Percentiles rank a stretch among this genome's conserved stretches.
Evolutionary conservation across 352 stramenopile species (phyloP).

Genomic region (Phytophthora ohioensis): DNA sequence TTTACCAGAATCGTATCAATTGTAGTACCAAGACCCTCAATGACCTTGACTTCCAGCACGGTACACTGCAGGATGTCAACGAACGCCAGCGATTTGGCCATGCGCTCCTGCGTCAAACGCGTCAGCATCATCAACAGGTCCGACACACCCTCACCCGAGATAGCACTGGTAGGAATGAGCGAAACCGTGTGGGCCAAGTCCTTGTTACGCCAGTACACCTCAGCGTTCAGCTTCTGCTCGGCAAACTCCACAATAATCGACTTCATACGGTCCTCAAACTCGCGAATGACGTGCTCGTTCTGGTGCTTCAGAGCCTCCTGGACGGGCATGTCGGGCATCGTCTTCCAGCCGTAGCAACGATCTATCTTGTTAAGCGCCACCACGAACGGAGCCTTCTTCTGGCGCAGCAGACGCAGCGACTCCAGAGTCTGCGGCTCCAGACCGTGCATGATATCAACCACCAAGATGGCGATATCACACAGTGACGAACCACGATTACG

Average conservation of each 20-base stretch:
- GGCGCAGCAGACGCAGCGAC: constrained; percentile 96
- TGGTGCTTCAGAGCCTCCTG: constrained; percentile 91
- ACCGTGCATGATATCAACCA: constrained; percentile 99
- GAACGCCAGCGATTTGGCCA: constrained; percentile 91
- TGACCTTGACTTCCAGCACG: constrained; percentile 99
- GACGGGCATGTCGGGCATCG: constrained; percentile 94
- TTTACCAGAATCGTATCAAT: constrained; percentile 99
- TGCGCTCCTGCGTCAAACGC: constrained; percentile 95
- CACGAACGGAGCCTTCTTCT: constrained; percentile 97
- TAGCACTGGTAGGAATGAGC: constrained; percentile 98
- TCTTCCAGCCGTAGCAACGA: constrained; percentile 99
- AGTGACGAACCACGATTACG: constrained; percentile 96
- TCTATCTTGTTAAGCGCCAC: constrained; percentile 99
- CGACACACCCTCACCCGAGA: constrained; percentile 98
- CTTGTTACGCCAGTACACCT: constrained; percentile 99
- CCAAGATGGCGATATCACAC: constrained; percentile 99
- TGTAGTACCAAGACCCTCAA: constrained; percentile 98
- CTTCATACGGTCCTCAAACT: constrained; percentile 96
- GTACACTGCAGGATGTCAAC: constrained; percentile 96
- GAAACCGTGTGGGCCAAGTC: constrained; percentile 96
- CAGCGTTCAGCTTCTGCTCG: constrained; percentile 98
- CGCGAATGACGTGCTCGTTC: constrained; percentile 94
- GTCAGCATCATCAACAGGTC: constrained; percentile 98
- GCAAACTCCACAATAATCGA: constrained; percentile 96
- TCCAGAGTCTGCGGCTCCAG: constrained; percentile 99